These are phyloP conservation scores for Suhomyces sp. DNA, from an alignment of 805 yeast species.

Conservation along the genomic window DNA sequence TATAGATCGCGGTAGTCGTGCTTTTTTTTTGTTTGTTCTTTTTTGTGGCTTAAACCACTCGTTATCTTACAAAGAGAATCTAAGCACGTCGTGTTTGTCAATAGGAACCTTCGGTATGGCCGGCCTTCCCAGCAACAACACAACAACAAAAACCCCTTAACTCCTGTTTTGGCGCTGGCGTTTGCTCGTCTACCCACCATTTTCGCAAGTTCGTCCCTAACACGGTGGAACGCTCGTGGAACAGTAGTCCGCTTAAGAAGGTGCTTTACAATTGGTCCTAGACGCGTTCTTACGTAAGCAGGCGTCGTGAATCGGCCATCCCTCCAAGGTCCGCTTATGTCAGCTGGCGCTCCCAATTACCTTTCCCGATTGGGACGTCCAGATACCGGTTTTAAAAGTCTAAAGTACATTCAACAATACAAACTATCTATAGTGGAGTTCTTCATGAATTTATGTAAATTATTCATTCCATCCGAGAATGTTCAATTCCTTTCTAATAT, in stretches of 20 bases:
- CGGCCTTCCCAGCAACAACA: not conserved
- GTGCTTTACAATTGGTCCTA: not conserved
- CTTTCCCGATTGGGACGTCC: conserved; percentile 3
- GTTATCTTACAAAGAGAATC: not conserved
- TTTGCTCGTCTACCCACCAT: not conserved
- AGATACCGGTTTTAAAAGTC: not conserved
- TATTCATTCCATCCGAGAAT: conserved; percentile 64
- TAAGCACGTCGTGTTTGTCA: not conserved
- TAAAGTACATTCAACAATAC: not conserved
- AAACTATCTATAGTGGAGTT: not conserved
- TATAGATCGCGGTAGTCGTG: conserved; percentile 1
- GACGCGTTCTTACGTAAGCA: not conserved
- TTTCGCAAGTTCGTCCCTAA: too few species aligned
- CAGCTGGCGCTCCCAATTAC: conserved; percentile 2
- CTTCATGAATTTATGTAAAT: not conserved
- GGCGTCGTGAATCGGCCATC: not conserved
- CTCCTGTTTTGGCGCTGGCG: conserved; percentile 1
- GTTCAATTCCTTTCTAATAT: conserved; percentile 70
- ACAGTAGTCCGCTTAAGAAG: not conserved
- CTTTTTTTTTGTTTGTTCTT: not conserved
- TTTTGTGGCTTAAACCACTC: not conserved
- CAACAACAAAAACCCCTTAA: not conserved
- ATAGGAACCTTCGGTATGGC: not conserved
- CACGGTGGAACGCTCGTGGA: not conserved
- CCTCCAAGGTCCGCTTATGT: not conserved